Evolutionary conservation across 2,329 filamentous ascomycete species (phyloP), one percentile per base, ranked within the genome.

Genomic region (Chrysoporthe deuterocubensis): DNA sequence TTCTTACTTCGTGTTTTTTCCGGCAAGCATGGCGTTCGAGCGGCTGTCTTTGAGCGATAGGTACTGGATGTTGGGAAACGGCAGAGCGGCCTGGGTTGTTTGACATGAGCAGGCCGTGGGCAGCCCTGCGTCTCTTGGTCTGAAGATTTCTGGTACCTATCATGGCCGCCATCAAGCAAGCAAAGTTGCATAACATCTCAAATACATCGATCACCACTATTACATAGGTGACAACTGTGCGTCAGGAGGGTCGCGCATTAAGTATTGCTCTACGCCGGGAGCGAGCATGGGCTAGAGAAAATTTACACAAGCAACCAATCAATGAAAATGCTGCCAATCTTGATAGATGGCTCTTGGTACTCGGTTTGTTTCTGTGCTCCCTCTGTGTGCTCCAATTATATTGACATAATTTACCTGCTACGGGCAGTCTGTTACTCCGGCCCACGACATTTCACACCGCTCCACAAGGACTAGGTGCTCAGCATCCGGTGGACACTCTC

Each of bases 21-120:
- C 2, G 58, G 59, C 67, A 50, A 68, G 67, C 67, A 66, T 63
- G 67, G 67, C 54, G 67, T 68, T 68, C 21, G 57, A 62, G 52
- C 44, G 59, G 46, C 56, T 68, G 11, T 16, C 37, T 48, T 11
- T 57, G 40, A 21, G 48, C 62, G 43, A 26, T 44, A 16, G 58
- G 60, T 62, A 61, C 26, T n/a, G 40, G 42, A 21, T 14, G 34
- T 11, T 34, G n/a, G 26, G 58, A 42, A 44, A 32, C 13, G 42
- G 26, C 21, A 48, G 3, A 7, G 42, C 9, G 48, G 21, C 3
- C 26, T 52, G 26, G 18, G 13, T 11, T 8, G 18, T 18, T 46
- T 46, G 44, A 14, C 18, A 46, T 46, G 13, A 46, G 18, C 13
- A 46, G 44, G 13, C 13, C 44, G 8, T 46, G 44, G 8, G 18